A percentile compares a stretch with the other conserved stretches of the same genome.
Conservation (phyloP, 441 rosid genomes). For the Pelargonium citronellum region DNA sequence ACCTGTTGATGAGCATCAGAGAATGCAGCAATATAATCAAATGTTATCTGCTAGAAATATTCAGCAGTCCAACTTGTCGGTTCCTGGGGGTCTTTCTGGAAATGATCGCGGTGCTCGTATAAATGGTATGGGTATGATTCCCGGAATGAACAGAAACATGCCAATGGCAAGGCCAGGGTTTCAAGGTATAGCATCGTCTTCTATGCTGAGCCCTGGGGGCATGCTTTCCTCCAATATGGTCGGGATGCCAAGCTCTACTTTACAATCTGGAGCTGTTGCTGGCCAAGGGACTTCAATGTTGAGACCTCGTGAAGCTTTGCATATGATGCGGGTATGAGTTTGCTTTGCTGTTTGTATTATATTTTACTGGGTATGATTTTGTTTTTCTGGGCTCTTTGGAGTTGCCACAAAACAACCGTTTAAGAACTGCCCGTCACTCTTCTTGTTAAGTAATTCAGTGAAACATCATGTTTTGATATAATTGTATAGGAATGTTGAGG, state of each 20-base stretch:
- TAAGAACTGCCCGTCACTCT: no score
- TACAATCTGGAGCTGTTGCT: slow-evolving; percentile 63
- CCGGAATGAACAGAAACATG: slow-evolving; percentile 67
- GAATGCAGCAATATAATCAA: slow-evolving; percentile 67
- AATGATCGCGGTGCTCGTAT: slow-evolving; percentile 61
- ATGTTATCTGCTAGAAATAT: slow-evolving; percentile 58
- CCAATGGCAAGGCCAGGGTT: slow-evolving; percentile 73
- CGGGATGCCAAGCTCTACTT: slow-evolving; percentile 62
- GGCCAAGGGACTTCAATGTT: slow-evolving; percentile 65
- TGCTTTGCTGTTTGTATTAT: not conserved
- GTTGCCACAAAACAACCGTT: not conserved
- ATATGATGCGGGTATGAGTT: slow-evolving; percentile 66
- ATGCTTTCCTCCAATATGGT: slow-evolving; percentile 66
- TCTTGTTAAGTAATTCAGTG: not conserved
- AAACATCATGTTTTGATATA: not conserved
- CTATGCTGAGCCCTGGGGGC: slow-evolving; percentile 56
- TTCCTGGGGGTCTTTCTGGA: slow-evolving; percentile 61
- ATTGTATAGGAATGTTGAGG: not conserved
- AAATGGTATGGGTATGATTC: slow-evolving; percentile 61
- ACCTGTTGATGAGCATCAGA: slow-evolving; percentile 77
- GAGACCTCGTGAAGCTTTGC: slow-evolving; percentile 76
- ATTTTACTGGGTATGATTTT: not conserved
- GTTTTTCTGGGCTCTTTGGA: not conserved
- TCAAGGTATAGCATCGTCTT: slow-evolving; percentile 68
- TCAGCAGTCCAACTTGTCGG: slow-evolving; percentile 69